A percentile compares a stretch with the other conserved stretches of the same genome.
Evolutionary conservation across 2,329 filamentous ascomycete species (phyloP).

Genomic region (Botrytis fabae): DNA sequence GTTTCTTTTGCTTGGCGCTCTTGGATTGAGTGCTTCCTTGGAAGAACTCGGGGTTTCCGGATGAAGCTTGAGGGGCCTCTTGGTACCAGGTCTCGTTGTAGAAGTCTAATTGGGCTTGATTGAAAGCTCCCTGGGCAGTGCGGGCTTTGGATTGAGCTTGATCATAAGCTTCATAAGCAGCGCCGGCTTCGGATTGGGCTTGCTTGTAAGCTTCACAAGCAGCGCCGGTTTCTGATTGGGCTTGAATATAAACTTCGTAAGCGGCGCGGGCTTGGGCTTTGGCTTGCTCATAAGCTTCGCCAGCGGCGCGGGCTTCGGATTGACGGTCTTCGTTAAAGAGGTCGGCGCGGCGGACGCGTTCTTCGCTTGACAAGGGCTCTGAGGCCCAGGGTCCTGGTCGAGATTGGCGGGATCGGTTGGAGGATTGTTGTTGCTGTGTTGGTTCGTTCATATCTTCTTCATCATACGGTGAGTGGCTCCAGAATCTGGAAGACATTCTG

Average conservation of each 20-base stretch:
- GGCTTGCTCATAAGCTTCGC: neutral
- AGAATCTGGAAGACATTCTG: slow-evolving; percentile 4
- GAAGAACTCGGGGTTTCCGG: neutral
- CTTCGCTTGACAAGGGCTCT: neutral
- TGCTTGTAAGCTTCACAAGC: neutral
- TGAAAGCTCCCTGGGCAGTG: neutral
- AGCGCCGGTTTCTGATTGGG: neutral
- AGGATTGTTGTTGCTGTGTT: neutral
- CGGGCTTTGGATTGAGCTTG: neutral
- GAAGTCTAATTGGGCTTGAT: neutral
- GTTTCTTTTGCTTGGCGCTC: neutral
- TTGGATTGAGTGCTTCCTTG: neutral
- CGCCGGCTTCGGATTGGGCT: neutral
- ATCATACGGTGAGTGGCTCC: neutral
- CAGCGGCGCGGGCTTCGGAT: neutral
- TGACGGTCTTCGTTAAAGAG: neutral
- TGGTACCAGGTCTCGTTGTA: neutral
- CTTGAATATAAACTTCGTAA: neutral
- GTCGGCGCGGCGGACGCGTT: neutral
- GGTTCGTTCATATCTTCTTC: neutral
- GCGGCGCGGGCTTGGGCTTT: neutral
- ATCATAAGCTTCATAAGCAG: neutral
- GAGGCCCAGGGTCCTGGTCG: neutral
- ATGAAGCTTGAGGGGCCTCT: neutral
- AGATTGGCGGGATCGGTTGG: neutral